Base-by-base conservation (phyloP, 441 rosid species). In the Aleurites moluccanus region DNA sequence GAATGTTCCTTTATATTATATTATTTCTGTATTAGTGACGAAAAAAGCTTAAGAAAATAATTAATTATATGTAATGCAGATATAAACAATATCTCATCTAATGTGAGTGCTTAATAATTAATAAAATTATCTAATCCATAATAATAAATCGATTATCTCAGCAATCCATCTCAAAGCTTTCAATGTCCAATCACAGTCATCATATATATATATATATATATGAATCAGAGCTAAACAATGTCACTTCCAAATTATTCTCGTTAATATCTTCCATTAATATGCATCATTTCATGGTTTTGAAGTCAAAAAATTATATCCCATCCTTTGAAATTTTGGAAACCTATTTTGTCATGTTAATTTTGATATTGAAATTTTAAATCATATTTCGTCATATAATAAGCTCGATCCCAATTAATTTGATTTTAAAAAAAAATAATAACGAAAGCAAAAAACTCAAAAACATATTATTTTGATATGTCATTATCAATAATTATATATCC, bases 151-250 rank as follows among this genome's bases (percentile, higher is more conserved):
- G 20, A 55, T 28, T 11, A 67, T 70, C 30, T 67, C 60, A 52
- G 42, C 72, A 73, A 45, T 14, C 45, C 35, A 27, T n/a, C n/a
- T n/a, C n/a, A 30, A n/a, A 64, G 70, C 33, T 6, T 11, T 60
- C 3, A 11, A 20, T 25, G 62, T 73, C 81, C 60, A 59, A 67
- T 79, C 86, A 70, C 45, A 47, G 56, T 79, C 78, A 56, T 79
- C 78, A 62, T 67, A 23, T n/a, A n/a, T n/a, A n/a, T n/a, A 45
- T 10, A 9, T 9, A 9, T 45, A 15, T 50, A 3, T 63, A 60
- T 78, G 82, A 83, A 79, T 77, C 74, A 70, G 70, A 73, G 38
- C 77, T 74, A 64, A 64, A 70, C 50, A 44, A 81, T 55, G 77
- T 80, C 81, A 27, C 49, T 53, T 55, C 76, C 72, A 23, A 25